Evolutionary conservation across 2,329 filamentous ascomycete genomes (phyloP).

Genomic region (Colletotrichum salicis): DNA sequence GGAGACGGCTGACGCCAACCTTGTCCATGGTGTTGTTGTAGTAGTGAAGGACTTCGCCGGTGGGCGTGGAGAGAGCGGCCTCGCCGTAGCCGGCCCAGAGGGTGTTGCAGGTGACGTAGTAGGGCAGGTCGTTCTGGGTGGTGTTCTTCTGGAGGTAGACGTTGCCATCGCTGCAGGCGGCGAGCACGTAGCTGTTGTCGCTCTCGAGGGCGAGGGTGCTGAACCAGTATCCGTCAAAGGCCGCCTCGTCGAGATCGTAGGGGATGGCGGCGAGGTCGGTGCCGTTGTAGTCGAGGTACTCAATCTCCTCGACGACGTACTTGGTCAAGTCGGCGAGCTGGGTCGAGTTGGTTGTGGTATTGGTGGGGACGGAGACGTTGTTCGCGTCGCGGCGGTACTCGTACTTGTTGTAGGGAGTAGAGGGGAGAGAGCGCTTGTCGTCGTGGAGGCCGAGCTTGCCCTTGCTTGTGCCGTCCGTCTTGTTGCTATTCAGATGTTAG

Average conservation of each 20-base stretch:
- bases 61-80: neutral
- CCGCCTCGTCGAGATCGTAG: neutral
- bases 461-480: neutral
- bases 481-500: neutral
- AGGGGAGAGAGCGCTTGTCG: neutral
- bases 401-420: neutral
- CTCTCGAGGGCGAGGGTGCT: neutral
- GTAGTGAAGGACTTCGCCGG: neutral
- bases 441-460: neutral
- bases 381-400: neutral
- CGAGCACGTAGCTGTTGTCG: neutral
- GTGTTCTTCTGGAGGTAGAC: slow-evolving; percentile 7
- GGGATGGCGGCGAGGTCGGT: neutral
- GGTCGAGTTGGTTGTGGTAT: neutral
- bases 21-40: slow-evolving; percentile 15
- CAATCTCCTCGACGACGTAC: neutral
- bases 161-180: slow-evolving; percentile 6
- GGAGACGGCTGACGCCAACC: slow-evolving; percentile 7
- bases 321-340: neutral
- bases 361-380: neutral
- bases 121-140: neutral
- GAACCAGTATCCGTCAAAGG: slow-evolving; percentile 47
- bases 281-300: neutral
- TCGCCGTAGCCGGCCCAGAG: slow-evolving; percentile 2
- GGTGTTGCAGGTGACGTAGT: neutral